Percentiles rank a stretch among this genome's conserved stretches.
These are phyloP conservation scores for Claviceps pusilla DNA, from an alignment of 2,329 filamentous ascomycete species.

Conservation along the genomic window DNA sequence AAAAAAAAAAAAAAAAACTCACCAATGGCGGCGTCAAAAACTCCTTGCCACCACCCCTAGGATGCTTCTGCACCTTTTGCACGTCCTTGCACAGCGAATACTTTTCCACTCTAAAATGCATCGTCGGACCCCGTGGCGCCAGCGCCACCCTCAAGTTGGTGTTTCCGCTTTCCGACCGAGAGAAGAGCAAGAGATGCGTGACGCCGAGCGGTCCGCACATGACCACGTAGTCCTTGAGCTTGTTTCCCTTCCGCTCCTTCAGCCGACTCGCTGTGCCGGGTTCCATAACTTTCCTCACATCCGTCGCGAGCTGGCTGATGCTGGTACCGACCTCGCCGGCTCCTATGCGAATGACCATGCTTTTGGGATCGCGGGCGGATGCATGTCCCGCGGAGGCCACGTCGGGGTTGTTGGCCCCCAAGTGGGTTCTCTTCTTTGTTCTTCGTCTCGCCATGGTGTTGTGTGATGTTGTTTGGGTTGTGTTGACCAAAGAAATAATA, in stretches of 20 bases:
- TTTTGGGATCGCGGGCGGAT: conserved; percentile 64
- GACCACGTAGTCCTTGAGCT: conserved; percentile 77
- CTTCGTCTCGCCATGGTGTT: conserved; percentile 62
- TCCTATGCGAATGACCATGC: conserved; percentile 95
- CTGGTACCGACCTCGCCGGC: conserved; percentile 85
- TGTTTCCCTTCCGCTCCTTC: conserved; percentile 80
- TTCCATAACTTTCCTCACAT: conserved; percentile 90
- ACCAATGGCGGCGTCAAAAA: conserved; percentile 72
- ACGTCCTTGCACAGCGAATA: conserved; percentile 93
- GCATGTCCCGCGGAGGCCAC: conserved; percentile 42
- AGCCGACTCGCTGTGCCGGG: conserved; percentile 79
- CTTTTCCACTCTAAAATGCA: conserved; percentile 87
- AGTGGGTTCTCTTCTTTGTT: conserved; percentile 80
- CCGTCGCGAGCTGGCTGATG: conserved; percentile 78
- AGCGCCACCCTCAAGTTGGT: conserved; percentile 80
- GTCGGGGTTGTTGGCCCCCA: conserved; percentile 48
- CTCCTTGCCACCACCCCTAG: conserved; percentile 69
- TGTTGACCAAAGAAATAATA: background rate
- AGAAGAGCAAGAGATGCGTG: conserved; percentile 85
- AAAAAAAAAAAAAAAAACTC: conserved; percentile 14
- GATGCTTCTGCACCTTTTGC: conserved; percentile 65
- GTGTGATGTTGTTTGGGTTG: background rate
- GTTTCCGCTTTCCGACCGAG: conserved; percentile 75
- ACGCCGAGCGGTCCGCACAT: conserved; percentile 94
- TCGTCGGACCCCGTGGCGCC: conserved; percentile 77